Evolutionary conservation across 2,329 filamentous ascomycete genomes (phyloP).

Genomic region (Calonectria pteridis): DNA sequence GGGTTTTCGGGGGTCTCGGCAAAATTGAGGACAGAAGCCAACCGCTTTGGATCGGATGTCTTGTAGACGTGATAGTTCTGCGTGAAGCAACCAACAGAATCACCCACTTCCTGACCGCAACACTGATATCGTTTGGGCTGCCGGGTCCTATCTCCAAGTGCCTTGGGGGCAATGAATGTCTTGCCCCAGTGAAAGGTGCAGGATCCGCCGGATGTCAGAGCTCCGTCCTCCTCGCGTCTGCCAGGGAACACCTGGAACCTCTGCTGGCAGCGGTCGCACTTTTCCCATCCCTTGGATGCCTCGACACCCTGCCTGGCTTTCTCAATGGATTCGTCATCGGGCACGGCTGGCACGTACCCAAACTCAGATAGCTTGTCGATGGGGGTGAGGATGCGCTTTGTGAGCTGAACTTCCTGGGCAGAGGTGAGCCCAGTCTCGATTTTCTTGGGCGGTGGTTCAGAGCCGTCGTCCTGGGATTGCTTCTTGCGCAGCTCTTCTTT

Average conservation of each 20-base stretch:
- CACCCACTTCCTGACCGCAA: constrained; percentile 81
- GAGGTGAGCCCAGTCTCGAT: constrained; percentile 78
- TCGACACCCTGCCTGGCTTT: constrained; percentile 74
- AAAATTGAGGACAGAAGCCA: constrained; percentile 86
- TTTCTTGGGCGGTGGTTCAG: constrained; percentile 56
- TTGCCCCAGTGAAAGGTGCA: constrained; percentile 88
- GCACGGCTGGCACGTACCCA: constrained; percentile 81
- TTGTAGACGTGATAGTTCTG: constrained; percentile 88
- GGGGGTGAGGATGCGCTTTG: constrained; percentile 73
- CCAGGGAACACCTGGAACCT: constrained; percentile 95
- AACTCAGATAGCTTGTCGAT: constrained; percentile 72
- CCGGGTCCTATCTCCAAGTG: constrained; percentile 68
- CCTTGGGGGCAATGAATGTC: constrained; percentile 68
- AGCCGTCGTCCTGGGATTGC: constrained; percentile 47
- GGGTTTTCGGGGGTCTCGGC: constrained; percentile 78
- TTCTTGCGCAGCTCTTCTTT: constrained; percentile 48
- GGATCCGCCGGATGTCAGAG: constrained; percentile 79
- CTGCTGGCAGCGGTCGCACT: constrained; percentile 86
- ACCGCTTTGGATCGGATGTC: constrained; percentile 77
- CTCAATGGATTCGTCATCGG: constrained; percentile 74
- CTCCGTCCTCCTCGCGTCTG: constrained; percentile 80
- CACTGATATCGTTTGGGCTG: constrained; percentile 78
- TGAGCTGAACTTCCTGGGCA: constrained; percentile 75
- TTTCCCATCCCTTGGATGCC: constrained; percentile 82
- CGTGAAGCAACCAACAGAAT: constrained; percentile 79